phyloP scores from a whole-genome alignment of 306 rosid genomes.

The Citrullus mucosospermus region DNA sequence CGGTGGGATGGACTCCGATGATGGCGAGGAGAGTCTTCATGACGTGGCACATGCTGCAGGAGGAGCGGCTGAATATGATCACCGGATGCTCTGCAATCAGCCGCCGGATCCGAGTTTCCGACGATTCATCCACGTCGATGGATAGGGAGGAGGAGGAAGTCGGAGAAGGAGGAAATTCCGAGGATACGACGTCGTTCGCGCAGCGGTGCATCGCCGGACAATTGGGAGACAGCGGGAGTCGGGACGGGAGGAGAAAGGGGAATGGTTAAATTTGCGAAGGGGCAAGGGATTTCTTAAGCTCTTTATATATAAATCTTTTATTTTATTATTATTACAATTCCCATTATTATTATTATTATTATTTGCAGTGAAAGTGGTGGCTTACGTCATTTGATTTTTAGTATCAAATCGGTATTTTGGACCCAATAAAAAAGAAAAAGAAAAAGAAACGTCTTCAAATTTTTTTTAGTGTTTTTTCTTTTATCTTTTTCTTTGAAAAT shows the following conservation, averaged over 20 bases:
- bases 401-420: not conserved
- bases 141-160: slow-evolving; percentile 32
- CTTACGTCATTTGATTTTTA: not conserved
- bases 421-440: not conserved
- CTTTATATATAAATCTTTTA: not conserved
- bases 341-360: not conserved
- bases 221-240: not conserved
- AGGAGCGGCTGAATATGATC: slow-evolving; percentile 67
- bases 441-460: not conserved
- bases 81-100: slow-evolving; percentile 85
- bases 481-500: not conserved
- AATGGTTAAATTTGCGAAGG: not conserved
- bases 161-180: slow-evolving; percentile 26
- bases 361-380: not conserved
- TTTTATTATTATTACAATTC: too few relatives aligned
- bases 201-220: slow-evolving; percentile 61
- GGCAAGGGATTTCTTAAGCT: not conserved
- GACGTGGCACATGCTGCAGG: slow-evolving; percentile 99
- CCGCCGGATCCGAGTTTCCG: slow-evolving; percentile 68
- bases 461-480: not conserved
- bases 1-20: slow-evolving; percentile 88
- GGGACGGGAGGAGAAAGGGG: slow-evolving; percentile 15
- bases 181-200: slow-evolving; percentile 48
- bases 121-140: slow-evolving; percentile 71
- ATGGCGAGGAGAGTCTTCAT: slow-evolving; percentile 84